Evolutionary conservation across 352 stramenopile species (phyloP), one percentile per base, ranked within the genome.

Genomic region (Ochromonadaceae sp.): DNA sequence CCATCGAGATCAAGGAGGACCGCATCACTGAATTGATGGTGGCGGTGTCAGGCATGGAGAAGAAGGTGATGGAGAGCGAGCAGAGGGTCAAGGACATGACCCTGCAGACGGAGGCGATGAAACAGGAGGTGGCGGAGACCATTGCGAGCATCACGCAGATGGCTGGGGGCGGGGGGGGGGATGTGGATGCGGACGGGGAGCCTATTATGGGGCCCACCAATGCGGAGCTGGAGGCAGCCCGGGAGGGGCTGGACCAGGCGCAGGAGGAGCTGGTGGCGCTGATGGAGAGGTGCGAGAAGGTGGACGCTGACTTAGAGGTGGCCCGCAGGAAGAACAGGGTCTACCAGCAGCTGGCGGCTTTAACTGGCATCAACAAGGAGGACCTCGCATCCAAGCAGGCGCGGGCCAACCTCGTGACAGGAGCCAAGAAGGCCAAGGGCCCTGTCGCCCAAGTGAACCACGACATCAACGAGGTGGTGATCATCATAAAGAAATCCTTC

Each of bases 11-110:
- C 22, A 63, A 63, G 41, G 55, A 63, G 30, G 22, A 5, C 7
- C 55, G 55, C 7, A 63, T 63, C n/a, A 63, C 55, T 17, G 35
- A 63, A n/a, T 34, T 63, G 14, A 14, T 63, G 3, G 55, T 50
- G 12, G 14, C 9, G 2, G 25, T 47, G 14, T 39, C 3, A 15
- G 35, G 36, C 20, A 49, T 35, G 35, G 55, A 63, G 40, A 52
- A 34, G 38, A 1, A 30, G 52, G 31, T 60, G 52, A 20, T 28
- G 4, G 5, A 41, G 12, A 25, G 5, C 2, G 32, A 60, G 17
- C 30, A 2, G 17, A 10, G 5, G 14, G 28, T 32, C 20, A 44
- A 49, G 2, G 7, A 53, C 4, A 60, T 60, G 52, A 57, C 43
- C 20, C 35, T 9, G 22, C 32, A 41, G 31, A 52, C 47, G 10